These are phyloP conservation scores for Botrytis pseudocinerea DNA, from an alignment of 2,329 filamentous ascomycete genomes.

Conservation along the genomic window DNA sequence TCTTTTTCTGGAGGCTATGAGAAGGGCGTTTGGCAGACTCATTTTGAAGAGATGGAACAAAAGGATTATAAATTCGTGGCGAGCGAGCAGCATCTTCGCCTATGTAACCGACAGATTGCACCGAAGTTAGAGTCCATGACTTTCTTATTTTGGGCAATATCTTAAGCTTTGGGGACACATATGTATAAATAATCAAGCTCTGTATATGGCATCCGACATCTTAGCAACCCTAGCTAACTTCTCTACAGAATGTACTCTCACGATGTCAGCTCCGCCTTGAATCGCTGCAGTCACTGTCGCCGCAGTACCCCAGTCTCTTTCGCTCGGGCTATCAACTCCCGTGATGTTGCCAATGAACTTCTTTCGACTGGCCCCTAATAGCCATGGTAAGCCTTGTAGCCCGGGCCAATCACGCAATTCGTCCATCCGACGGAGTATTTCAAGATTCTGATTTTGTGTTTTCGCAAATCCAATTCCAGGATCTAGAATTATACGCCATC, in stretches of 20 bases:
- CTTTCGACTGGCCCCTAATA: conserved; percentile 87
- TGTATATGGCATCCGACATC: conserved; percentile 93
- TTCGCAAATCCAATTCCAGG: conserved; percentile 96
- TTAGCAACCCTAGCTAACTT: conserved; percentile 83
- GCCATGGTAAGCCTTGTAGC: conserved; percentile 75
- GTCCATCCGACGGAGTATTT: conserved; percentile 68
- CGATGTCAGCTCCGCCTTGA: conserved; percentile 83
- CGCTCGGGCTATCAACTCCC: conserved; percentile 66
- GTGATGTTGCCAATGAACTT: conserved; percentile 83
- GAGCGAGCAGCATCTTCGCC: not conserved
- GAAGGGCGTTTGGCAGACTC: not conserved
- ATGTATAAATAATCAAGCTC: conserved; percentile 40
- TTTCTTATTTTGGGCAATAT: not conserved
- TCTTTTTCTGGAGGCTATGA: not conserved
- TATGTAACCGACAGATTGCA: not conserved
- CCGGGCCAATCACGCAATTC: conserved; percentile 65
- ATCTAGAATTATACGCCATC: conserved; percentile 94
- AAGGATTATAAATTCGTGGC: not conserved
- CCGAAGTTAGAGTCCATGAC: not conserved
- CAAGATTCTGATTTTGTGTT: conserved; percentile 74
- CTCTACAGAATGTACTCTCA: conserved; percentile 85
- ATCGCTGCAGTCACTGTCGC: conserved; percentile 84
- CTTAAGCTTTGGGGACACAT: not conserved
- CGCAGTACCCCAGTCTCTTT: conserved; percentile 82
- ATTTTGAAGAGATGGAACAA: not conserved